phyloP scores from a whole-genome alignment of 2,329 filamentous ascomycete genomes.

The Colletotrichum salicis region DNA sequence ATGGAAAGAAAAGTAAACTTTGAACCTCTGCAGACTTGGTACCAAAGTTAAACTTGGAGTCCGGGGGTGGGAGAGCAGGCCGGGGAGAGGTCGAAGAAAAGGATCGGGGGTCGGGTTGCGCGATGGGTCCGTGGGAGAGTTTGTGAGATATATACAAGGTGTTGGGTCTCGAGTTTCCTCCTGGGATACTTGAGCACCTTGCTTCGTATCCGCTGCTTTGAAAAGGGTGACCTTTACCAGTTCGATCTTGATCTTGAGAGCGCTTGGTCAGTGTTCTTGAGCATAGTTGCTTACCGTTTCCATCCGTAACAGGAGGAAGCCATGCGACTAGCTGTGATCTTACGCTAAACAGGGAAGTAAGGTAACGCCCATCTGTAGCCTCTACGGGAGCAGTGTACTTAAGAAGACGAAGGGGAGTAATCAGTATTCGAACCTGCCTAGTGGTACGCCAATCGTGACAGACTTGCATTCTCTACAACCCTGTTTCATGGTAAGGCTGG shows the following conservation, averaged over 20 bases:
- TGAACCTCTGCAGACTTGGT: neutral
- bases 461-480: neutral
- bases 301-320: neutral
- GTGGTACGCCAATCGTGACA: conserved; percentile 18
- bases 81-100: neutral
- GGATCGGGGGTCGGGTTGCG: neutral
- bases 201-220: neutral
- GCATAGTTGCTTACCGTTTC: neutral
- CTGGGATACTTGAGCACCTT: neutral
- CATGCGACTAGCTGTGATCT: neutral
- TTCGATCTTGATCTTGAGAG: neutral
- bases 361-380: neutral
- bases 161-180: neutral
- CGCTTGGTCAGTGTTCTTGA: neutral
- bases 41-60: neutral
- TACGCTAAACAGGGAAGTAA: neutral
- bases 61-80: neutral
- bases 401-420: neutral
- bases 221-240: neutral
- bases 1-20: neutral
- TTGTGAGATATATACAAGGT: conserved; percentile 17
- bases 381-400: neutral
- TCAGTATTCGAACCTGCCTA: conserved; percentile 12
- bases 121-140: conserved; percentile 3
- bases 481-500: conserved; percentile 15